Percentiles rank a stretch among this genome's conserved stretches.
phyloP scores from a whole-genome alignment of 1,284 basidiomycete genomes.

The Austroboletus novae-zelandiae region DNA sequence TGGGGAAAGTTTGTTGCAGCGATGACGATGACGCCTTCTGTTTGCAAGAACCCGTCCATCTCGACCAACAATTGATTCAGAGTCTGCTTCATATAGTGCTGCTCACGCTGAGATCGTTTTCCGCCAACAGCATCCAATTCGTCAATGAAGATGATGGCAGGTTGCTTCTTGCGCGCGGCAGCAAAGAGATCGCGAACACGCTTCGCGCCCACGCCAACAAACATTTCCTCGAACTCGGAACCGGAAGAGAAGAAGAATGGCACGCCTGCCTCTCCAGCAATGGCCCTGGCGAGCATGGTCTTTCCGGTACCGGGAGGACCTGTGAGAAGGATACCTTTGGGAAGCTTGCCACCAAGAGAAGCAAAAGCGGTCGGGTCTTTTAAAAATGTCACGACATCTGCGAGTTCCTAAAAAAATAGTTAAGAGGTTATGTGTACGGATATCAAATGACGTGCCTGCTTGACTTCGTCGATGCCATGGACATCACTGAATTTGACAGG shows the following conservation, averaged over 20 bases:
- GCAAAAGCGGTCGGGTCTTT: conserved; percentile 89
- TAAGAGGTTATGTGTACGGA: background rate
- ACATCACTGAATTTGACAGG: conserved; percentile 89
- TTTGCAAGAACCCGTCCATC: conserved; percentile 91
- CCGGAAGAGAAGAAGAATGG: conserved; percentile 88
- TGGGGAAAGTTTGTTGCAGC: conserved; percentile 96
- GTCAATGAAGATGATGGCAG: conserved; percentile 94
- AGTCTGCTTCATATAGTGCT: conserved; percentile 89
- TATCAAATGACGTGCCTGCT: conserved; percentile 51
- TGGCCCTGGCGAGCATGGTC: conserved; percentile 93
- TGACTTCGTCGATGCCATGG: conserved; percentile 93
- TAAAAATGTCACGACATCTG: conserved; percentile 91
- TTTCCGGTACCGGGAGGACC: conserved; percentile 94
- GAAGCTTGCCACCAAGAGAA: conserved; percentile 85
- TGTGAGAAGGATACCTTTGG: conserved; percentile 89
- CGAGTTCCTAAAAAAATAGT: conserved; percentile 64
- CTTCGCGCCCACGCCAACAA: conserved; percentile 94
- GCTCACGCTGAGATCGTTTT: conserved; percentile 86
- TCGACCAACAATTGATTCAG: conserved; percentile 93
- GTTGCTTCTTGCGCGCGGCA: conserved; percentile 91
- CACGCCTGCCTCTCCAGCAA: conserved; percentile 96
- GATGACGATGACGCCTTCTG: conserved; percentile 90
- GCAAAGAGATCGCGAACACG: conserved; percentile 95
- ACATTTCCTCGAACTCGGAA: conserved; percentile 98
- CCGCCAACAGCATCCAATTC: conserved; percentile 93